phyloP scores from a whole-genome alignment of 331 rosid genomes.

The Saraca asoca region DNA sequence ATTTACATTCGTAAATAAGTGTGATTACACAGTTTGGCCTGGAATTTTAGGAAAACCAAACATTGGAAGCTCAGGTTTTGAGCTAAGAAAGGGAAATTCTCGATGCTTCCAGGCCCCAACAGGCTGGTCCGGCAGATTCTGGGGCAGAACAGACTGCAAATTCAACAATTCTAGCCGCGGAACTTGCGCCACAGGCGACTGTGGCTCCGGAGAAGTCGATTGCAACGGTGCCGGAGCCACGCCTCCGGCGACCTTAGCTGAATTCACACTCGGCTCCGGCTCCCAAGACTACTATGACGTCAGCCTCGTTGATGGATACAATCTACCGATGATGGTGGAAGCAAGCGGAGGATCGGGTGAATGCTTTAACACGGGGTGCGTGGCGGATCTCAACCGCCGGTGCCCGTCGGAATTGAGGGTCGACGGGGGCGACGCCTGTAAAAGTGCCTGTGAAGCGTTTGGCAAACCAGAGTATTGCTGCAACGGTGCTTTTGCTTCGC shows the following conservation, averaged over 20 bases:
- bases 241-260: slow-evolving; percentile 70
- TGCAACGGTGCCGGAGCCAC: slow-evolving; percentile 65
- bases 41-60: slow-evolving; percentile 67
- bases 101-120: slow-evolving; percentile 60
- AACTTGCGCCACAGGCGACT: slow-evolving; percentile 61
- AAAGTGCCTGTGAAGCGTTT: slow-evolving; percentile 34
- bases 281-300: slow-evolving; percentile 69
- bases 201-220: slow-evolving; percentile 56
- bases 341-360: slow-evolving; percentile 45
- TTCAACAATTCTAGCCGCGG: slow-evolving; percentile 53
- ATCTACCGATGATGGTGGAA: slow-evolving; percentile 56
- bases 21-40: slow-evolving; percentile 72
- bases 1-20: slow-evolving; percentile 60
- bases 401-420: slow-evolving; percentile 37
- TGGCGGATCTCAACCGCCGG: slow-evolving; percentile 25
- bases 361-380: background rate
- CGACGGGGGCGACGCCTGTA: slow-evolving; percentile 27
- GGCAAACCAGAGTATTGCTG: slow-evolving; percentile 34
- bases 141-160: slow-evolving; percentile 65
- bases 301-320: slow-evolving; percentile 76
- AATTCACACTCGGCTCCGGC: slow-evolving; percentile 67
- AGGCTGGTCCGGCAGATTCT: slow-evolving; percentile 77
- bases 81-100: slow-evolving; percentile 40
- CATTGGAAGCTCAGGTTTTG: slow-evolving; percentile 60
- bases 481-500: slow-evolving; percentile 27